Evolutionary conservation across 78 protist species (phyloP).

Genomic region (Dictyostelium firmibasis): DNA sequence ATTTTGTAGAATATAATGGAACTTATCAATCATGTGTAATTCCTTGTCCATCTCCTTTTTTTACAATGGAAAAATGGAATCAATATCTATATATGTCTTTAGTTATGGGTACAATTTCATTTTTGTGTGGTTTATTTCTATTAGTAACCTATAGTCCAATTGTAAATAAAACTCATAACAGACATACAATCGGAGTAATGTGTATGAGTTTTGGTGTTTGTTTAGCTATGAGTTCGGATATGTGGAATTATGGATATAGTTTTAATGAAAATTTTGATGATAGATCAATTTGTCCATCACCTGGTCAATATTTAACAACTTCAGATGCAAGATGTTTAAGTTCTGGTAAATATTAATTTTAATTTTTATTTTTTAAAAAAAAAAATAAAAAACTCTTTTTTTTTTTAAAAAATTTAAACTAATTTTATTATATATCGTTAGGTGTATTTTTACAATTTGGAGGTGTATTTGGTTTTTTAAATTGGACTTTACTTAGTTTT

Average conservation of each 20-base stretch:
- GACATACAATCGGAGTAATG: neutral
- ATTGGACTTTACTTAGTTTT: neutral
- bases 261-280: neutral
- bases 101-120: neutral
- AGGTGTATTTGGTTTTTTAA: neutral
- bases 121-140: neutral
- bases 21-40: neutral
- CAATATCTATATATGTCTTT: neutral
- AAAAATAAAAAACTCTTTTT: too few species aligned
- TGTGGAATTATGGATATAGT: neutral
- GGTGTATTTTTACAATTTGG: slow-evolving; percentile 17
- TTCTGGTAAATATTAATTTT: neutral
- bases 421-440: too few species aligned
- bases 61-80: neutral
- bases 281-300: neutral
- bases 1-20: neutral
- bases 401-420: too few species aligned
- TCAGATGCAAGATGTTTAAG: neutral
- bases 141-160: neutral
- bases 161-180: neutral
- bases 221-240: neutral
- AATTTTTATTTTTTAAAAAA: too few species aligned
- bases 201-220: neutral
- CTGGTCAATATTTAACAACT: neutral
- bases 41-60: slow-evolving; percentile 25